These are phyloP conservation scores for Mycotypha africana DNA, from an alignment of 371 early-diverging fungal species.

Conservation along the genomic window DNA sequence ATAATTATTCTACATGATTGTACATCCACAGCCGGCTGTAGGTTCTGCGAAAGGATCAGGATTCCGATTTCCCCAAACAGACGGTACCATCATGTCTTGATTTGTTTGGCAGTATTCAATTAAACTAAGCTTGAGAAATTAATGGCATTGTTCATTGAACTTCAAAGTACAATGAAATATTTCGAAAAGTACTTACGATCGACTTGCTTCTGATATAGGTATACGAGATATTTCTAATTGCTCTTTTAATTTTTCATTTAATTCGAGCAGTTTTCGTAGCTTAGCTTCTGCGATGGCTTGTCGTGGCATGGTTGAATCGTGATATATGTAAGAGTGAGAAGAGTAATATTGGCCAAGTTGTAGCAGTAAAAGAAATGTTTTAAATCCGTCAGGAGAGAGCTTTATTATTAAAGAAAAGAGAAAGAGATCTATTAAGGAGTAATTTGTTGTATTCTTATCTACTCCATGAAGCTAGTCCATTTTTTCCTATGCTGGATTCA, in stretches of 20 bases:
- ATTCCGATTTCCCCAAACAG: conserved; percentile 36
- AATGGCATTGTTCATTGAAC: neutral
- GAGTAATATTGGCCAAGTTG: neutral
- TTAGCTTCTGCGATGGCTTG: conserved; percentile 35
- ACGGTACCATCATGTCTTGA: conserved; percentile 40
- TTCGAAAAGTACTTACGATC: conserved; percentile 47
- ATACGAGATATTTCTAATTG: conserved; percentile 43
- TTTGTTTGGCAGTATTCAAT: conserved; percentile 46
- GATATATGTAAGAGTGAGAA: neutral
- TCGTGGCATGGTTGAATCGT: conserved; percentile 16
- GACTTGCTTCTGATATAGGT: conserved; percentile 44
- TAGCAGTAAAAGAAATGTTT: neutral
- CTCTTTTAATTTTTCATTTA: conserved; percentile 43
- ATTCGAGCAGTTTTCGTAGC: conserved; percentile 34
- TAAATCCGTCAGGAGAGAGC: too few species aligned
- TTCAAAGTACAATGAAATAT: too few species aligned
- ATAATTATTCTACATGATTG: conserved; percentile 25
- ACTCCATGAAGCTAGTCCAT: too few species aligned
- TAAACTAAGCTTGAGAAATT: conserved; percentile 22
- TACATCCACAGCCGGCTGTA: conserved; percentile 36
- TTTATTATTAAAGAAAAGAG: too few species aligned
- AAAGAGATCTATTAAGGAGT: too few species aligned
- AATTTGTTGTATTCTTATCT: too few species aligned
- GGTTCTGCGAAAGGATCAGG: conserved; percentile 44
- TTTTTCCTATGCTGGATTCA: too few species aligned